Base-by-base conservation (phyloP, 1,284 basidiomycete genomes). In the Malassezia vespertilionis region DNA sequence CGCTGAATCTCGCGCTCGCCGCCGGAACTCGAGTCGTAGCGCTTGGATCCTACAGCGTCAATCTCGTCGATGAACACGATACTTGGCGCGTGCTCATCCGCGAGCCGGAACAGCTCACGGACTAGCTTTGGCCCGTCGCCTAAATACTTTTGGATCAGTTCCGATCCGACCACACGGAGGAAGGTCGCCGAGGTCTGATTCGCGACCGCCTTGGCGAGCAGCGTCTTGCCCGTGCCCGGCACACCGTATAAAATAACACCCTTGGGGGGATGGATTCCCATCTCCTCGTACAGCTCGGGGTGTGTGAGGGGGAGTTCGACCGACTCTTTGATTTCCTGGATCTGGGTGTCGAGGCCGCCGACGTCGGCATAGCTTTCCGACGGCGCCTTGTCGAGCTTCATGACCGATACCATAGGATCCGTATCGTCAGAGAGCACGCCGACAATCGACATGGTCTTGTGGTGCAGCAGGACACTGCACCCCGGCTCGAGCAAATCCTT, bases 291-390 rank as follows among this genome's bases (percentile, higher is more conserved):
- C 32, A 97, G 75, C 70, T 99, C 93, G 8, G 93, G 93, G 71
- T 97, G 93, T 14, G 91, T 97, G 37, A 99, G 78, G 0, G 93
- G 93, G 38, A 99, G 78, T 72, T 97, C 93, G 52, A 99, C 91
- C 20, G 91, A 87, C 82, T 99, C 91, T 77, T 97, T 97, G 71
- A 97, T 96, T 74, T 97, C 91, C 73, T 96, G 89, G 62, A 97
- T 97, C 73, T 97, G 93, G 40, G 78, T 77, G 71, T 97, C 93
- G 21, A 99, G 76, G 47, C 91, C 91, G 77, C 93, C 93, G 61
- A 99, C 85, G 69, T 97, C 93, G 28, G 91, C 90, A 72, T 99
- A 99, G 58, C 86, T 93, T 75, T 97, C 93, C 15, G 89, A 91
- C 1, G 93, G 93, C 7, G 91, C 91, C 75, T 97, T 96, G 56